phyloP scores from a whole-genome alignment of 768 basidiomycete genomes.

The Lactarius hatsudake region DNA sequence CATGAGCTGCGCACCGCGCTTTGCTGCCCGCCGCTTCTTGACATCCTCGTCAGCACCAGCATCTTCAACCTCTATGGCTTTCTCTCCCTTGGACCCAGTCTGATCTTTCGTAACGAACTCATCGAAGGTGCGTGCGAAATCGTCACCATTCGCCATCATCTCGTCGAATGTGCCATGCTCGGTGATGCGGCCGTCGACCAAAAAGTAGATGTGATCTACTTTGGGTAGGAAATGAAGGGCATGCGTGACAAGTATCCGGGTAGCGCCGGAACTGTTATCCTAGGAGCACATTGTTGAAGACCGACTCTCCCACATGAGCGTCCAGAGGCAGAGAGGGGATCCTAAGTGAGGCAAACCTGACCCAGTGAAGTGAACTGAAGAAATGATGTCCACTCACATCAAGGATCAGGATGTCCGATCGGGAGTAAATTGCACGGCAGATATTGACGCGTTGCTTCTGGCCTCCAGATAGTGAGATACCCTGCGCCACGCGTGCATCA shows the following conservation, averaged over 20 bases:
- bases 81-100: constrained; percentile 46
- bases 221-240: constrained; percentile 86
- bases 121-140: constrained; percentile 50
- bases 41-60: constrained; percentile 38
- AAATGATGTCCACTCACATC: constrained; percentile 47
- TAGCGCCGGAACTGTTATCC: constrained; percentile 63
- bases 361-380: not conserved
- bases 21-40: constrained; percentile 37
- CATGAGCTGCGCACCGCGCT: constrained; percentile 60
- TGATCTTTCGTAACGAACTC: constrained; percentile 63
- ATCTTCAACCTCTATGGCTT: constrained; percentile 38
- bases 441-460: constrained; percentile 81
- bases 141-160: constrained; percentile 59
- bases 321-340: constrained; percentile 89
- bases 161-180: constrained; percentile 79
- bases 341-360: constrained; percentile 38
- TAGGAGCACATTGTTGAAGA: constrained; percentile 81
- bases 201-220: constrained; percentile 81
- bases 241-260: constrained; percentile 87
- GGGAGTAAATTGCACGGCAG: constrained; percentile 82
- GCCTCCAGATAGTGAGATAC: constrained; percentile 88
- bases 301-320: constrained; percentile 84
- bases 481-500: constrained; percentile 37
- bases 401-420: constrained; percentile 86
- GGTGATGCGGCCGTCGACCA: constrained; percentile 72